Base-by-base conservation (phyloP, 2,329 filamentous ascomycete species). In the Phyllosticta citriasiana region DNA sequence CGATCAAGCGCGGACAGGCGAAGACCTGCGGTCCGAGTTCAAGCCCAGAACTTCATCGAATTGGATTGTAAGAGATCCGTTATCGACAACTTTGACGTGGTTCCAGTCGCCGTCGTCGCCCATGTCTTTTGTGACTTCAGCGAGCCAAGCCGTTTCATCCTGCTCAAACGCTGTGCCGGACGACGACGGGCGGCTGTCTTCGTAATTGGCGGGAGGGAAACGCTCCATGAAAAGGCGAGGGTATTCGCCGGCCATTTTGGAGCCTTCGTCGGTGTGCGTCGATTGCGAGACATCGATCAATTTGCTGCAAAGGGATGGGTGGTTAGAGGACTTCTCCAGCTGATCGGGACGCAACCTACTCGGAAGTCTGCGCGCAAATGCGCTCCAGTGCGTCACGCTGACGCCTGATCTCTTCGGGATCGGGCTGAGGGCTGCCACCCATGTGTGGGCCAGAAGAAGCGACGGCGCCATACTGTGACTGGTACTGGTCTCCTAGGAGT, bases 281-380 rank as follows among this genome's bases (percentile, higher is more conserved):
- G 68, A 68, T 63, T 79, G 77, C 57, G 76, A 73, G 64, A 79
- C 77, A 67, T 79, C 76, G 66, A 80, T 80, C 69, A 80, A 71
- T 65, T 79, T 78, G 68, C 78, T 80, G 63, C 25, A 62, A 70
- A 69, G 67, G 67, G 69, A 69, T 69, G 64, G 16, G 33, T 26
- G 2, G 30, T n/a, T 57, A 57, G 40, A 22, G 47, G 33, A 30
- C 25, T 50, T 25, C 50, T 30, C 27, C 9, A 12, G 56, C 26
- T 53, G 55, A 60, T 57, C 7, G 57, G 50, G 24, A 55, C 52
- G 26, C 54, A 53, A 70, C 75, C 61, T 67, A 79, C 78, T 79
- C 77, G 25, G 76, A 74, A 12, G 78, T 79, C 65, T 78, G 74
- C 53, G 76, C 76, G 57, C 78, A 80, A 63, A 80, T 78, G 40